Conservation (phyloP, 331 rosid genomes). For the Rosa hybrid region DNA sequence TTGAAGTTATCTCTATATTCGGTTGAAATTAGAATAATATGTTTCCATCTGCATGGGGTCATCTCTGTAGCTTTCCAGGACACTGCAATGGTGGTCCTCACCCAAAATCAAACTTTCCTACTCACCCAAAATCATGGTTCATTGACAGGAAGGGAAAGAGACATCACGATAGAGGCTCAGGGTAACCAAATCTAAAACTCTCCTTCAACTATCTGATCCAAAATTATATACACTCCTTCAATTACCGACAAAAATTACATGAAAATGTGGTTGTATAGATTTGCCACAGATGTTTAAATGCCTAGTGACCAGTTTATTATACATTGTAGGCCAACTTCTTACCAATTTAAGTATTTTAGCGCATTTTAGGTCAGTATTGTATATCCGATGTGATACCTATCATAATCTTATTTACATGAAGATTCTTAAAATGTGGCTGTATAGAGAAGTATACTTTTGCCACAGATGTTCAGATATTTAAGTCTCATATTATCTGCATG, state of each 20-base stretch:
- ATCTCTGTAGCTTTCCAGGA: neutral
- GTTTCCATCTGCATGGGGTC: constrained; percentile 2
- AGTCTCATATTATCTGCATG: too few relatives aligned
- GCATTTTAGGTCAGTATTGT: too few relatives aligned
- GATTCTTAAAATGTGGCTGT: too few relatives aligned
- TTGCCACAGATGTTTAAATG: too few relatives aligned
- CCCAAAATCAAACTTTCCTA: neutral
- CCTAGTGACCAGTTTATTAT: too few relatives aligned
- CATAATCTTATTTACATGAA: too few relatives aligned
- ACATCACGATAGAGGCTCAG: neutral
- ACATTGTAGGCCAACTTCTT: too few relatives aligned
- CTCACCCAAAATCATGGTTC: neutral
- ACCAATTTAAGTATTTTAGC: too few relatives aligned
- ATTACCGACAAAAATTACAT: neutral
- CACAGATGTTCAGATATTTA: too few relatives aligned
- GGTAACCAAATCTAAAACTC: neutral
- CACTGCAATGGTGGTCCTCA: neutral
- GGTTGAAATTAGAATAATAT: neutral
- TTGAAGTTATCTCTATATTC: neutral
- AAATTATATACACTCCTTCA: neutral
- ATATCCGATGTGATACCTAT: too few relatives aligned
- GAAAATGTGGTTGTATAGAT: too few relatives aligned
- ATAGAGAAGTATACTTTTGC: too few relatives aligned
- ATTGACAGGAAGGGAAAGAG: neutral
- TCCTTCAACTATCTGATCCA: neutral